Base-by-base conservation (phyloP, 495 filamentous ascomycete species). In the Xylaria telfairii region DNA sequence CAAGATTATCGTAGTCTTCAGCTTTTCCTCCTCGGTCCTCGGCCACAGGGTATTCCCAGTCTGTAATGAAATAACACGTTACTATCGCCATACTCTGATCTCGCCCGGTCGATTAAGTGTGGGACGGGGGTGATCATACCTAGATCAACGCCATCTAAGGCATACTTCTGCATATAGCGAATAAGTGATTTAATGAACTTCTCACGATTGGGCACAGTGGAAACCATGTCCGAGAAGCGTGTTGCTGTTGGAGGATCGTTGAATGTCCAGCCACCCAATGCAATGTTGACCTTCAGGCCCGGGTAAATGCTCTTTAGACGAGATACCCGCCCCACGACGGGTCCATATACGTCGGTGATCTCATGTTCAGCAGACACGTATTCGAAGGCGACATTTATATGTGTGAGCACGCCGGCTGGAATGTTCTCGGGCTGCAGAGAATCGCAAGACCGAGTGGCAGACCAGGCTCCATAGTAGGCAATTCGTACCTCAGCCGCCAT, bases 181-280 rank as follows among this genome's bases (percentile, higher is more conserved):
- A 46, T 46, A 13, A 46, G 44, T 46, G 44, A 46, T n/a, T 46
- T 46, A 10, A 46, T n/a, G 44, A 46, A 46, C 44, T 46, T 46
- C 44, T n/a, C 4, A 46, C 44, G 44, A 46, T 46, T 46, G 4
- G 44, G 44, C 10, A 46, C 44, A 4, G 44, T 46, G 12, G 44
- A 46, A 13, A 10, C 44, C 44, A 46, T 46, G 15, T 46, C 44
- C 10, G 44, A 46, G 19, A 46, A 46, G 12, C 44, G 44, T 10
- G 44, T 46, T 15, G 44, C 4, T 4, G 44, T 46, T n/a, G 44
- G 76, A 61, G 76, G 75, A 69, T 85, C 81, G 44, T 77, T 81
- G 66, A 84, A 78, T 26, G 77, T 69, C 83, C 83, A 85, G 41
- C 83, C 84, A 47, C 84, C 83, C 26, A 86, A 66, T 41, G 78